Conservation (phyloP, 495 filamentous ascomycete genomes). For the Glonium stellatum region DNA sequence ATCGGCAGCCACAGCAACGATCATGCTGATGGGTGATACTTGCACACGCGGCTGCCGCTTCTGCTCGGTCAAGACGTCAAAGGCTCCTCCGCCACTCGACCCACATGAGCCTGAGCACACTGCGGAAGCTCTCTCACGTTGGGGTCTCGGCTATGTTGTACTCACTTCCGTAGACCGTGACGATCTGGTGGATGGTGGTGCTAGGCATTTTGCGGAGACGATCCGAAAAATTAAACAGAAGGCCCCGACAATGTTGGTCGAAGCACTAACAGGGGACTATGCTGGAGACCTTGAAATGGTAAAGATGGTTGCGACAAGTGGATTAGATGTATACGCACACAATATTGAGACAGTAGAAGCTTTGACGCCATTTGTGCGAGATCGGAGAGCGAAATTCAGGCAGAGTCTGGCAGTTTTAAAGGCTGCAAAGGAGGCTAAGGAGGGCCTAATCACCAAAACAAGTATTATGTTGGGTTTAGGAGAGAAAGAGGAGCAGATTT, state of each 20-base stretch:
- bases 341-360: constrained; percentile 94
- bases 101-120: constrained; percentile 96
- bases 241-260: constrained; percentile 77
- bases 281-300: constrained; percentile 78
- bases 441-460: constrained; percentile 87
- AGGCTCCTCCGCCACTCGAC: constrained; percentile 73
- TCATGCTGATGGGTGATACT: constrained; percentile 99
- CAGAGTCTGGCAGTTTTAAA: constrained; percentile 76
- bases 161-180: constrained; percentile 90
- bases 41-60: constrained; percentile 96
- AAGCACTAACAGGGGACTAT: constrained; percentile 90
- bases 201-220: constrained; percentile 87
- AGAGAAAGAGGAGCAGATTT: constrained; percentile 84
- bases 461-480: constrained; percentile 94
- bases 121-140: constrained; percentile 82
- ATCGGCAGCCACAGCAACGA: constrained; percentile 86
- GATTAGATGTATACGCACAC: constrained; percentile 93
- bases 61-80: constrained; percentile 88
- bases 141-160: constrained; percentile 95
- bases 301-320: constrained; percentile 69
- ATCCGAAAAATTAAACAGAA: constrained; percentile 91
- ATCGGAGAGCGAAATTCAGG: constrained; percentile 82
- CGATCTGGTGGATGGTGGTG: constrained; percentile 82
- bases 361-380: constrained; percentile 80
- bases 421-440: constrained; percentile 68